These are phyloP conservation scores for Saccharomyces hybrid DNA, from an alignment of 1,139 yeast genomes.

Conservation along the genomic window DNA sequence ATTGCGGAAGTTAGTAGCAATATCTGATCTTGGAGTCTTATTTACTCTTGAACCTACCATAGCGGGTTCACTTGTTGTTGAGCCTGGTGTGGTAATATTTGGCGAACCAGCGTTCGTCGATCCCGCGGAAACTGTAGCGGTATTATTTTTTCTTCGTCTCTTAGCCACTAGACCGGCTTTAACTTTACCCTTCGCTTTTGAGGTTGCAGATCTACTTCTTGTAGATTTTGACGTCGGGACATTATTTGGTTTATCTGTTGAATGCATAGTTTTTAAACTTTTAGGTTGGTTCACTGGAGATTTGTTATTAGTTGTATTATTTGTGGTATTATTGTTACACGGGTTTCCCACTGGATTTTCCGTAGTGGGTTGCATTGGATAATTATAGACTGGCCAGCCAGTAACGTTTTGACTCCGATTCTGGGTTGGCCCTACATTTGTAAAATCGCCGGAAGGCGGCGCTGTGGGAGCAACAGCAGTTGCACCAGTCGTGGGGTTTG, in stretches of 20 bases:
- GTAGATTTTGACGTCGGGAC: not conserved
- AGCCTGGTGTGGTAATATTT: not conserved
- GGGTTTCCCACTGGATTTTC: slow-evolving; percentile 1
- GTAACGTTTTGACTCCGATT: slow-evolving; percentile 4
- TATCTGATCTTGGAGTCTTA: not conserved
- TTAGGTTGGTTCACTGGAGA: not conserved
- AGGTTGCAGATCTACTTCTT: not conserved
- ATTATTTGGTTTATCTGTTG: not conserved
- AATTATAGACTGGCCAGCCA: slow-evolving; percentile 17
- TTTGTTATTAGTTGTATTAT: not conserved
- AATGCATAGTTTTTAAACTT: not conserved
- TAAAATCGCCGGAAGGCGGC: slow-evolving; percentile 1
- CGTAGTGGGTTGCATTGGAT: slow-evolving; percentile 7
- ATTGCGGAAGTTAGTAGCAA: not conserved
- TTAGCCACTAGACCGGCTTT: not conserved
- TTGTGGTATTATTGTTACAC: not conserved
- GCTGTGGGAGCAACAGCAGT: slow-evolving; percentile 15
- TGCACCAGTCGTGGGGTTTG: slow-evolving; percentile 16
- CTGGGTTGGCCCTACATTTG: not conserved
- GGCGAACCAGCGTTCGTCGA: not conserved
- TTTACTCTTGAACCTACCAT: not conserved
- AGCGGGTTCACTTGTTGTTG: slow-evolving; percentile 1
- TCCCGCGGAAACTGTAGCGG: not conserved
- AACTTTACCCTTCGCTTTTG: not conserved
- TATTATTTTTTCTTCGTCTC: not conserved